Base-by-base conservation (phyloP, 768 basidiomycete species). In the Xerocomus potaroensis region DNA sequence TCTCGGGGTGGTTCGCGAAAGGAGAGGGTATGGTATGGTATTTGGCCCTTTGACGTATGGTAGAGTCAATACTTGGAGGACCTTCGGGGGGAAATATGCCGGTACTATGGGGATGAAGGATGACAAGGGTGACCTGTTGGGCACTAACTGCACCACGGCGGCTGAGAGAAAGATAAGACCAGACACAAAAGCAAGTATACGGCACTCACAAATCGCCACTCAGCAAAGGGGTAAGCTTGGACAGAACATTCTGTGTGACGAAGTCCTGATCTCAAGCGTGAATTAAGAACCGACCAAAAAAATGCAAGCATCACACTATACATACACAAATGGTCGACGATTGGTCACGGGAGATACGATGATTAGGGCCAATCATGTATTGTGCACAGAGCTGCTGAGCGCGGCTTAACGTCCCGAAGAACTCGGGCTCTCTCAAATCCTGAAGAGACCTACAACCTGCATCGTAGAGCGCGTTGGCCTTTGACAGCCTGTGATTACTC, bases 141-240 rank as follows among this genome's bases (percentile, higher is more conserved):
- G 63, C 49, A 14, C 26, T 55, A 40, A 31, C 21, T 41, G 21
- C 19, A 21, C 72, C 73, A 31, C 83, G 76, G 15, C 83, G 79
- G 52, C 83, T 61, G 30, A 39, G 31, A 38, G n/a, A 45, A 24
- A 26, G n/a, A 27, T 49, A 8, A 52, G 29, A 15, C 30, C 32
- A n/a, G 5, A 2, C 2, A 15, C 22, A 16, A 36, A 18, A 23
- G 15, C 22, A 31, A 18, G n/a, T 7, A 47, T n/a, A n/a, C 10
- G n/a, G 18, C 4, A 64, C 83, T 59, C 57, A 85, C 83, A 82
- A 79, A 63, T 70, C 71, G 9, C 81, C 83, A 0, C 70, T 71
- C n/a, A 80, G 55, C 24, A 72, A 56, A 15, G 78, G 51, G 47
- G 80, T 76, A 51, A 74, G 79, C 36, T 71, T 74, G 16, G 69